Base-by-base conservation (phyloP, 163 green algal genomes). In the Chlorella variabilis region DNA sequence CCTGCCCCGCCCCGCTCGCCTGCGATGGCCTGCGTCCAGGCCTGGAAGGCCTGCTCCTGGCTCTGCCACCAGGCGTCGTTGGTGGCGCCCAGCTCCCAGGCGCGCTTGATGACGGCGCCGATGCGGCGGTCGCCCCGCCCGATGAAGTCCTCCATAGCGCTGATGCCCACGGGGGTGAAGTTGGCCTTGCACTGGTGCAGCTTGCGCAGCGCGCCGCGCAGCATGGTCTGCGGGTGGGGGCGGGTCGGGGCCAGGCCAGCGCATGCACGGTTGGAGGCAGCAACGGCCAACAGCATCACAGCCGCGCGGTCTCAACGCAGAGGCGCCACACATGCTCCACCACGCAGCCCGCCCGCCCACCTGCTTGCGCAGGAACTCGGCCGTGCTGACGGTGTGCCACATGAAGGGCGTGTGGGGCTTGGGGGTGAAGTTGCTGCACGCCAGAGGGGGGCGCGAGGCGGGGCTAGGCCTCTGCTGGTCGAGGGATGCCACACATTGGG, bases 321-420 rank as follows among this genome's bases (percentile, higher is more conserved):
- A n/a, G n/a, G n/a, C n/a, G n/a, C n/a, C n/a, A n/a, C n/a, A n/a
- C n/a, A n/a, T n/a, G n/a, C n/a, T n/a, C n/a, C n/a, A n/a, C n/a
- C n/a, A n/a, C n/a, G n/a, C n/a, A n/a, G n/a, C n/a, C n/a, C n/a
- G 45, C 65, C 9, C 5, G 5, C 75, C 18, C 45, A 83, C 77
- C 69, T 87, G 83, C 85, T 95, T 95, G 66, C 91, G 81, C 45
- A 67, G 31, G 54, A 93, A 94, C 77, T 95, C 91, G 5, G 80
- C 73, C 7, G 91, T 93, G 61, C 65, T 87, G 21, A 96, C 90
- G 0, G 84, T 80, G 82, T 92, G 87, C 91, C 91, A 95, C 70
- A 94, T 91, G 82, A 96, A 95, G 54, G 92, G 92, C n/a, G 92
- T 95, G 87, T 96, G 92, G 11, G 92, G 92, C 87, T 95, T 95